phyloP scores from a whole-genome alignment of 805 yeast genomes.

The Ogataea methanolica region DNA sequence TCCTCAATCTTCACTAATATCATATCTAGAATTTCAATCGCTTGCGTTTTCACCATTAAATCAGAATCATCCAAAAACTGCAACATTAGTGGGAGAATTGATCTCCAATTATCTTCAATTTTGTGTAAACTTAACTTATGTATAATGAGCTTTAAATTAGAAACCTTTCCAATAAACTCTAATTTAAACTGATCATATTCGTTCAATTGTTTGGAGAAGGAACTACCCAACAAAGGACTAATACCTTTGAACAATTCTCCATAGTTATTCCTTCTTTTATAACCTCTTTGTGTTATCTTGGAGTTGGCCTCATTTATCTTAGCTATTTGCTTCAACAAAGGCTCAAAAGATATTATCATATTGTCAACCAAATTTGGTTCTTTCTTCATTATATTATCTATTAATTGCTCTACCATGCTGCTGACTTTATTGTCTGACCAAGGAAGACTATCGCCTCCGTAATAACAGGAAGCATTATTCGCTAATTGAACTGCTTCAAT shows the following conservation, averaged over 20 bases:
- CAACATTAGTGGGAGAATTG: conserved; percentile 23
- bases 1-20: conserved; percentile 8
- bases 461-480: background rate
- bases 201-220: conserved; percentile 12
- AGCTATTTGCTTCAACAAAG: conserved; percentile 5
- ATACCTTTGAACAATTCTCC: conserved; percentile 11
- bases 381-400: background rate
- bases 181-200: conserved; percentile 17
- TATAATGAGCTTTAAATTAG: conserved; percentile 9
- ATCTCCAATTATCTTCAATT: conserved; percentile 22
- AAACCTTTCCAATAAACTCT: conserved; percentile 9
- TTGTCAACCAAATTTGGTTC: background rate
- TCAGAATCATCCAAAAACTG: conserved; percentile 28
- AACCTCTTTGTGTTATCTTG: conserved; percentile 13
- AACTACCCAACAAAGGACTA: conserved; percentile 14
- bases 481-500: too few relatives aligned
- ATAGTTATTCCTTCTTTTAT: conserved; percentile 2
- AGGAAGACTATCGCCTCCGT: conserved; percentile 1
- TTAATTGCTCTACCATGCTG: background rate
- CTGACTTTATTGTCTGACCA: conserved; percentile 5
- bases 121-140: background rate
- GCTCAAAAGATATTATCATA: conserved; percentile 2
- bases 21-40: conserved; percentile 9
- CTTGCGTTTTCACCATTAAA: conserved; percentile 19
- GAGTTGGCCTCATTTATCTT: conserved; percentile 4